Conservation (phyloP, 73 alveolate genomes). For the Blepharisma japonicum region DNA sequence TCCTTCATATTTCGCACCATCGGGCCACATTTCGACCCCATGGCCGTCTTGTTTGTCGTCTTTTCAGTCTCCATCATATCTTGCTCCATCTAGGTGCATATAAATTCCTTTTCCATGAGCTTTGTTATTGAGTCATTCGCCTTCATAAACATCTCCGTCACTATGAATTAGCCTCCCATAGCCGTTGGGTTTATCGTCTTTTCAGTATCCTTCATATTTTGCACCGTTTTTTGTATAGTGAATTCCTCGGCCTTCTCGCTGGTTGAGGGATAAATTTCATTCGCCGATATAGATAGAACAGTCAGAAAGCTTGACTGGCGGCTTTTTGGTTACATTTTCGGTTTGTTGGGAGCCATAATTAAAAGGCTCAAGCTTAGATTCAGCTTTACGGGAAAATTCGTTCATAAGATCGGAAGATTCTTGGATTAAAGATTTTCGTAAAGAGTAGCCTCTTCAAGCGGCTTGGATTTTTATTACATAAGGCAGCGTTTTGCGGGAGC, state of each 20-base stretch:
- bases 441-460: too few relatives aligned
- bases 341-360: too few relatives aligned
- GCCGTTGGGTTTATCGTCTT: constrained; percentile 66
- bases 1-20: constrained; percentile 45
- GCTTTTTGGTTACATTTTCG: too few relatives aligned
- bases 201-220: constrained; percentile 51
- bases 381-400: too few relatives aligned
- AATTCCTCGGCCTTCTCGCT: constrained; percentile 37
- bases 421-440: too few relatives aligned
- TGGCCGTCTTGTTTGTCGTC: constrained; percentile 72
- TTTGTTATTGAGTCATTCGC: constrained; percentile 55
- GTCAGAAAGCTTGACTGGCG: too few relatives aligned
- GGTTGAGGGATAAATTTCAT: constrained; percentile 70
- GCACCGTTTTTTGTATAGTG: constrained; percentile 45
- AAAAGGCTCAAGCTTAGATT: too few relatives aligned
- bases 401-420: too few relatives aligned
- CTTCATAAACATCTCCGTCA: constrained; percentile 65
- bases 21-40: constrained; percentile 79
- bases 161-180: constrained; percentile 57
- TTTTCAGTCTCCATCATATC: constrained; percentile 64
- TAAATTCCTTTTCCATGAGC: constrained; percentile 56
- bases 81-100: constrained; percentile 54
- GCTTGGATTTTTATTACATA: too few relatives aligned
- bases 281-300: constrained; percentile 48
- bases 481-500: too few relatives aligned